These are phyloP conservation scores for Russula earlei DNA, from an alignment of 768 basidiomycete species.

Conservation along the genomic window DNA sequence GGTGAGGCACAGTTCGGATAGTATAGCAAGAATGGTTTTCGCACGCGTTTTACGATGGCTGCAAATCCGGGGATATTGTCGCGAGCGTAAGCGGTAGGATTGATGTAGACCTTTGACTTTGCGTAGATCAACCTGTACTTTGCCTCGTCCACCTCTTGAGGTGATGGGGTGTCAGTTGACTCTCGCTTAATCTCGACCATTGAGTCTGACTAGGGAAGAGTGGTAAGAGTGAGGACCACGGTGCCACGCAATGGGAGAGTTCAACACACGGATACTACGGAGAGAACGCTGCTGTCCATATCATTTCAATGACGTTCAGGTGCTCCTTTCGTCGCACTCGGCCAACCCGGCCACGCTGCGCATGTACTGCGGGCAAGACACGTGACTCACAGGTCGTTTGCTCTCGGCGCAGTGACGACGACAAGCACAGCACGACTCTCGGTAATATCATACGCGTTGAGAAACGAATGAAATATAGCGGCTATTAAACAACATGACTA, in stretches of 20 bases:
- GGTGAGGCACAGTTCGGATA: slow-evolving; percentile 15
- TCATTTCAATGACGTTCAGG: neutral
- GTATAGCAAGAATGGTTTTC: slow-evolving; percentile 25
- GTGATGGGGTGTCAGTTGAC: slow-evolving; percentile 21
- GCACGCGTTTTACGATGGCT: slow-evolving; percentile 79
- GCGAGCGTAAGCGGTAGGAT: slow-evolving; percentile 83
- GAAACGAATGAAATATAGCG: neutral
- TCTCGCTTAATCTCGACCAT: slow-evolving; percentile 69
- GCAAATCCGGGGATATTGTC: slow-evolving; percentile 96
- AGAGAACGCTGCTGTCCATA: slow-evolving; percentile 1
- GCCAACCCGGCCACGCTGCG: neutral
- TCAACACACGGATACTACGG: slow-evolving; percentile 5
- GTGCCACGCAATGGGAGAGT: neutral
- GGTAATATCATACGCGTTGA: neutral
- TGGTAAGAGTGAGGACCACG: neutral
- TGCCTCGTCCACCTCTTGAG: slow-evolving; percentile 38
- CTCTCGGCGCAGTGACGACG: no score
- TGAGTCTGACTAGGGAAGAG: slow-evolving; percentile 34
- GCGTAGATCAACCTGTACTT: slow-evolving; percentile 74
- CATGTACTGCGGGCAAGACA: neutral
- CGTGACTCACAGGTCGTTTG: neutral
- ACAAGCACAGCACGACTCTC: neutral
- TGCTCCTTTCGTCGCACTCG: neutral
- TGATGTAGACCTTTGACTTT: slow-evolving; percentile 92
- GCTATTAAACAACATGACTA: slow-evolving; percentile 7